Conservation (phyloP, 345 rosid genomes). For the Anastatica hierochuntica region DNA sequence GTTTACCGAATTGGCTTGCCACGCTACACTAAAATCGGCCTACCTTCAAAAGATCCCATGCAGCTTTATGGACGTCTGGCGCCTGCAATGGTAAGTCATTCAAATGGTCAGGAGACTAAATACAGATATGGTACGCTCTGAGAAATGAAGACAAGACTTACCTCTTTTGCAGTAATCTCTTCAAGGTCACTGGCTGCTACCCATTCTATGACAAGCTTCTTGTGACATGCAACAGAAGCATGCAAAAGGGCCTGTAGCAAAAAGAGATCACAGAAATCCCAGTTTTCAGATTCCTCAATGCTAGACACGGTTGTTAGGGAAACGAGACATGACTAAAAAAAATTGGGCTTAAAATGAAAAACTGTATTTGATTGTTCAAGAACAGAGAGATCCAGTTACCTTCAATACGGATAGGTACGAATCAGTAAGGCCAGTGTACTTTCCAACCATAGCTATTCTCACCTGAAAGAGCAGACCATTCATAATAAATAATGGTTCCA, state of each 20-base stretch:
- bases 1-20: background rate
- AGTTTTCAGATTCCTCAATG: background rate
- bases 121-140: background rate
- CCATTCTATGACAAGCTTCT: slow-evolving; percentile 58
- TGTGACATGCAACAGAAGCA: slow-evolving; percentile 62
- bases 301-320: background rate
- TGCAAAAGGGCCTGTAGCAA: slow-evolving; percentile 59
- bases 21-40: background rate
- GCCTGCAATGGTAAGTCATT: slow-evolving; percentile 28
- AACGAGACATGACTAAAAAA: too few relatives aligned
- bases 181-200: slow-evolving; percentile 73
- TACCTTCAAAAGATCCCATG: slow-evolving; percentile 62
- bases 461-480: background rate
- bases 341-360: background rate
- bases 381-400: background rate
- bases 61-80: slow-evolving; percentile 42
- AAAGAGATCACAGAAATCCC: background rate
- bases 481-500: background rate
- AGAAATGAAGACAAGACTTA: slow-evolving; percentile 9
- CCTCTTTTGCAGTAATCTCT: slow-evolving; percentile 41
- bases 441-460: background rate
- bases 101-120: background rate
- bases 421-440: background rate
- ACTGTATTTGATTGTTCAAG: background rate
- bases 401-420: background rate